Evolutionary conservation across 768 basidiomycete genomes (phyloP).

Genomic region (Hypholoma sublateritium): DNA sequence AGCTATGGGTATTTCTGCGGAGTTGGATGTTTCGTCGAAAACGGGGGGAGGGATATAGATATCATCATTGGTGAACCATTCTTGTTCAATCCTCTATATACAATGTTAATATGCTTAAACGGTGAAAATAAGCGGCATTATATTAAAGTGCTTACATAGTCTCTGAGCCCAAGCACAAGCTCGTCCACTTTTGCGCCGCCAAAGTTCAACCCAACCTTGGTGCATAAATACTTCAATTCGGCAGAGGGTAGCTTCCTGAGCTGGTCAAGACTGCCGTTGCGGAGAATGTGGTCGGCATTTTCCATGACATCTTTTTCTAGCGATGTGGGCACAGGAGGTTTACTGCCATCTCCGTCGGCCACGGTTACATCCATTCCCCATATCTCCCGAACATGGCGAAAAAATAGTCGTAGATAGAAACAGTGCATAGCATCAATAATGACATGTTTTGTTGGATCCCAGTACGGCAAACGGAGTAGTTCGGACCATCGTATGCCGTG

Average conservation of each 20-base stretch:
- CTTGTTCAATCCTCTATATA: neutral
- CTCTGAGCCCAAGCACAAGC: neutral
- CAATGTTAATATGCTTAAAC: neutral
- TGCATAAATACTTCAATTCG: too few species aligned
- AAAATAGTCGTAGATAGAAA: constrained; percentile 24
- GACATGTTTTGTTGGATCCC: constrained; percentile 26
- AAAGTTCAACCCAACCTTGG: too few species aligned
- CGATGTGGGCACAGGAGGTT: neutral
- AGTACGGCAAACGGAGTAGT: constrained; percentile 29
- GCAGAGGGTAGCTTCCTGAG: too few species aligned
- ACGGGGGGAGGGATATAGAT: too few species aligned
- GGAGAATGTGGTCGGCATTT: neutral
- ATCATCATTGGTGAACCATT: too few species aligned
- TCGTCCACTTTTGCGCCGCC: too few species aligned
- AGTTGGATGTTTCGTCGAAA: too few species aligned
- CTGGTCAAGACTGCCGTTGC: too few species aligned
- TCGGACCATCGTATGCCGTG: constrained; percentile 25
- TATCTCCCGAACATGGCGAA: constrained; percentile 23
- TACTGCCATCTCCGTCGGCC: constrained; percentile 7
- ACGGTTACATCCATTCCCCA: constrained; percentile 19
- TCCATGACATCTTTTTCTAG: neutral
- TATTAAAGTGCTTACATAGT: neutral
- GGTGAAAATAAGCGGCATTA: neutral
- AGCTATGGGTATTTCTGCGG: too few species aligned
- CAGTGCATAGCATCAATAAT: constrained; percentile 37